These are phyloP conservation scores for Chytriomyces hyalinus DNA, from an alignment of 192 early-diverging fungal genomes.

Conservation along the genomic window DNA sequence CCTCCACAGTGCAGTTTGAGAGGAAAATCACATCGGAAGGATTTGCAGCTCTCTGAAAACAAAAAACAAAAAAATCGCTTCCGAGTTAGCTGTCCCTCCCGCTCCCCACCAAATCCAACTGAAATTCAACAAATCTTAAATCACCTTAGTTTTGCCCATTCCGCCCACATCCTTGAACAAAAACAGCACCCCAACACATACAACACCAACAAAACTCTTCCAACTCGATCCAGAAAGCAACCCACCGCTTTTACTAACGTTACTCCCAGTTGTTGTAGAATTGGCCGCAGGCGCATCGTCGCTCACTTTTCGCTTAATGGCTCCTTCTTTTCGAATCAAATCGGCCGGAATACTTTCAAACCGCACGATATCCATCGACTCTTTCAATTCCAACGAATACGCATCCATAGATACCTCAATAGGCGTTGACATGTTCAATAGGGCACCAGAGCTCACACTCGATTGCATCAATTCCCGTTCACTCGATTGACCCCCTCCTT, in stretches of 20 bases:
- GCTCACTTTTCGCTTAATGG: conserved; percentile 43
- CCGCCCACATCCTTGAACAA: conserved; percentile 52
- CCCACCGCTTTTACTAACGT: not conserved
- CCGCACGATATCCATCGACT: conserved; percentile 18
- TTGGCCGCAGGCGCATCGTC: not conserved
- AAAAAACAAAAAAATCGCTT: not conserved
- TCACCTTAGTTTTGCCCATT: conserved; percentile 26
- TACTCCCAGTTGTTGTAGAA: not conserved
- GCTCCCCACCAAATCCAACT: not conserved
- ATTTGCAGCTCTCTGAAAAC: conserved; percentile 25
- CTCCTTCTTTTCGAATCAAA: conserved; percentile 55
- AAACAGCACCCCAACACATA: conserved; percentile 57
- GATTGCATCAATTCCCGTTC: not conserved
- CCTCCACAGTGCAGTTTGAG: conserved; percentile 37
- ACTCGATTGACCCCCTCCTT: too few species aligned
- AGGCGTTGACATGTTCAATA: too few species aligned
- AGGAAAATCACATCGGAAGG: conserved; percentile 50
- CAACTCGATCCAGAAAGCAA: conserved; percentile 38
- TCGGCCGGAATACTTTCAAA: conserved; percentile 50
- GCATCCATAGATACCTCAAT: too few species aligned
- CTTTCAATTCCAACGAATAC: not conserved
- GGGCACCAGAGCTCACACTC: not conserved
- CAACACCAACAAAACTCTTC: conserved; percentile 44
- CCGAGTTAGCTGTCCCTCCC: too few species aligned
- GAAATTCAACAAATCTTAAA: not conserved